A percentile compares a stretch with the other conserved stretches of the same genome.
Evolutionary conservation across 768 basidiomycete species (phyloP).

Genomic region (Omphalotus guepiniiformis): DNA sequence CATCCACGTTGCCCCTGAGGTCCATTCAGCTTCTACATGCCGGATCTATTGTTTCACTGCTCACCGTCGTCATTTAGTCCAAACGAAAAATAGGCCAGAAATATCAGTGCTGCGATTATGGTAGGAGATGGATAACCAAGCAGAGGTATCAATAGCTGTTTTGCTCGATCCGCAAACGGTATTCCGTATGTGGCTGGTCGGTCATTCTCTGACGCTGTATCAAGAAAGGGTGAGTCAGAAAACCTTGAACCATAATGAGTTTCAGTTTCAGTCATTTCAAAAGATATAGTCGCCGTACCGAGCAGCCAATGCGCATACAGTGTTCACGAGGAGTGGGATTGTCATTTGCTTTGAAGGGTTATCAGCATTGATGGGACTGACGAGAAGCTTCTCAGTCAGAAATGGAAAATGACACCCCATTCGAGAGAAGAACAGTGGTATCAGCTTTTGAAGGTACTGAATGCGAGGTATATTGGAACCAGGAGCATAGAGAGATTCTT

Average conservation of each 20-base stretch:
- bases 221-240: not conserved
- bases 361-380: constrained; percentile 1
- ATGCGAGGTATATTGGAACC: constrained; percentile 6
- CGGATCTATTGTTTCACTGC: not conserved
- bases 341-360: constrained; percentile 4
- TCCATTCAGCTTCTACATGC: not conserved
- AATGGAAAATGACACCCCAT: constrained; percentile 8
- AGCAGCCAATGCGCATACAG: constrained; percentile 4
- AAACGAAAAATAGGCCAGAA: constrained; percentile 5
- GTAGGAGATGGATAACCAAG: constrained; percentile 2
- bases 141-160: constrained; percentile 4
- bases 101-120: constrained; percentile 1
- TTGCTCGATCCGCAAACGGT: constrained; percentile 5
- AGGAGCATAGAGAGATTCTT: not conserved
- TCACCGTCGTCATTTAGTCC: constrained; percentile 5
- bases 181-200: constrained; percentile 5
- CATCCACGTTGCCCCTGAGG: constrained; percentile 1
- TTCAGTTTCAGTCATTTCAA: not conserved
- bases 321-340: constrained; percentile 1
- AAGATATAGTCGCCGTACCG: constrained; percentile 2
- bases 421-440: constrained; percentile 2
- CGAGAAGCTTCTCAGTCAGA: constrained; percentile 1
- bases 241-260: not conserved
- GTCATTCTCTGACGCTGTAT: not conserved
- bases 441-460: not conserved